Percentiles rank a stretch among this genome's conserved stretches.
Conservation (phyloP, 495 filamentous ascomycete genomes). For the Penicillium pancosmium region DNA sequence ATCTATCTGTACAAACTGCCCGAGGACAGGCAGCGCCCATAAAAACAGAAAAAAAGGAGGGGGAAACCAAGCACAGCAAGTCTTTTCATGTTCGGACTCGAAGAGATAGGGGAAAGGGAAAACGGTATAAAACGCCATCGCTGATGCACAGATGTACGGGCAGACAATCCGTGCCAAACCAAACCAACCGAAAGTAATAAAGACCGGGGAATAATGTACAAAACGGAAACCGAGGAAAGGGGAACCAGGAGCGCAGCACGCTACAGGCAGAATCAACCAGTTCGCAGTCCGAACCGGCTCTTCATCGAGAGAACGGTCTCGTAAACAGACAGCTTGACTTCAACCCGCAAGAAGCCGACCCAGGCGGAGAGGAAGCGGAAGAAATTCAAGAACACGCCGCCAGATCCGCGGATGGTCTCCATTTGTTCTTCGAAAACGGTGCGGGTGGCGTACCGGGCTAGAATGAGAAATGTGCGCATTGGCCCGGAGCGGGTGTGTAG, state of each 20-base stretch:
- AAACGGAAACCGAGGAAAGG: constrained; percentile 4
- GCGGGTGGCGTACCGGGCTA: constrained; percentile 88
- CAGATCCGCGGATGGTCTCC: constrained; percentile 62
- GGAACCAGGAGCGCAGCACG: background rate
- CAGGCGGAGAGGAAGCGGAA: constrained; percentile 58
- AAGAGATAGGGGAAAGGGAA: background rate
- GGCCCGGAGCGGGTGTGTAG: constrained; percentile 89
- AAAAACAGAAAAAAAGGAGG: background rate
- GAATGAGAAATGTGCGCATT: constrained; percentile 86
- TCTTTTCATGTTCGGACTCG: background rate
- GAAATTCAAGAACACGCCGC: constrained; percentile 62
- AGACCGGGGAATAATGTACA: constrained; percentile 19
- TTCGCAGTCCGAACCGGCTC: constrained; percentile 40
- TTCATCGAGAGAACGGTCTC: constrained; percentile 54
- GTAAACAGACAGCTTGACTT: constrained; percentile 64
- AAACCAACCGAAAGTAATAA: constrained; percentile 15
- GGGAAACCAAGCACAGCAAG: too few species aligned
- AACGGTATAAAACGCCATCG: constrained; percentile 32
- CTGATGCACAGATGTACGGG: constrained; percentile 36
- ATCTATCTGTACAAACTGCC: constrained; percentile 16
- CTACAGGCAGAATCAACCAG: constrained; percentile 11
- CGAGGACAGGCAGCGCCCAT: background rate
- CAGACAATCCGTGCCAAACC: constrained; percentile 32
- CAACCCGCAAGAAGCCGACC: constrained; percentile 61
- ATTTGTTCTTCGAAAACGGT: constrained; percentile 88